Evolutionary conservation across 768 basidiomycete species (phyloP).

Genomic region (Daedalea quercina): DNA sequence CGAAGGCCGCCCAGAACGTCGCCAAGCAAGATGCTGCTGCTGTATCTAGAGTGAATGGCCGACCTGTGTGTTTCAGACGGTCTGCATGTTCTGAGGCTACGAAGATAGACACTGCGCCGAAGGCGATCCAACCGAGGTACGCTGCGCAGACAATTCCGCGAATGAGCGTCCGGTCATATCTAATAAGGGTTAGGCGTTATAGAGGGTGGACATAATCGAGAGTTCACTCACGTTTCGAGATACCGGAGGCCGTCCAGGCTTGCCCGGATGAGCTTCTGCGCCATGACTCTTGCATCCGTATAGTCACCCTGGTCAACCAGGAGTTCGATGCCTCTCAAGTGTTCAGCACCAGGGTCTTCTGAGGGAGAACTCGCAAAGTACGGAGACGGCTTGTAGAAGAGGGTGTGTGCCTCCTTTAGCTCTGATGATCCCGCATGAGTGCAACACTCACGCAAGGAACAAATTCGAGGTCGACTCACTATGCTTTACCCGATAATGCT

Average conservation of each 20-base stretch:
- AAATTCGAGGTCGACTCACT: conserved; percentile 33
- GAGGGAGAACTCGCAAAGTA: conserved; percentile 34
- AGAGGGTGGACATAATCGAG: no score
- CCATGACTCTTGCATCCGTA: conserved; percentile 40
- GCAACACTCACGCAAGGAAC: conserved; percentile 3
- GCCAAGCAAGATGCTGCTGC: conserved; percentile 19
- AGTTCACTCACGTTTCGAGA: conserved; percentile 51
- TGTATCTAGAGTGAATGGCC: background rate
- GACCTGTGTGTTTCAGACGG: no score
- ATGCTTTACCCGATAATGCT: conserved; percentile 74
- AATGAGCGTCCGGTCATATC: conserved; percentile 72
- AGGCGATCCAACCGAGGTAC: conserved; percentile 76
- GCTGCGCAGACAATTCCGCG: conserved; percentile 61
- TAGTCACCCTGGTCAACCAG: conserved; percentile 39
- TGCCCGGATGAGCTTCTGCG: conserved; percentile 44
- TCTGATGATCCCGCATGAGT: conserved; percentile 36
- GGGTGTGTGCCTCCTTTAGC: conserved; percentile 47
- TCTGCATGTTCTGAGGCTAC: conserved; percentile 27
- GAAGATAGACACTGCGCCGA: conserved; percentile 52
- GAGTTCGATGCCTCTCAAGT: conserved; percentile 36
- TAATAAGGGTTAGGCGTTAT: no score
- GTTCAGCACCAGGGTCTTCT: conserved; percentile 27
- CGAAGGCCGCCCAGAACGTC: conserved; percentile 44
- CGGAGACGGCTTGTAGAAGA: conserved; percentile 59
- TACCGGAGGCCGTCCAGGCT: conserved; percentile 64